phyloP scores from a whole-genome alignment of 2,329 filamentous ascomycete species.

The Blastomyces silverae region DNA sequence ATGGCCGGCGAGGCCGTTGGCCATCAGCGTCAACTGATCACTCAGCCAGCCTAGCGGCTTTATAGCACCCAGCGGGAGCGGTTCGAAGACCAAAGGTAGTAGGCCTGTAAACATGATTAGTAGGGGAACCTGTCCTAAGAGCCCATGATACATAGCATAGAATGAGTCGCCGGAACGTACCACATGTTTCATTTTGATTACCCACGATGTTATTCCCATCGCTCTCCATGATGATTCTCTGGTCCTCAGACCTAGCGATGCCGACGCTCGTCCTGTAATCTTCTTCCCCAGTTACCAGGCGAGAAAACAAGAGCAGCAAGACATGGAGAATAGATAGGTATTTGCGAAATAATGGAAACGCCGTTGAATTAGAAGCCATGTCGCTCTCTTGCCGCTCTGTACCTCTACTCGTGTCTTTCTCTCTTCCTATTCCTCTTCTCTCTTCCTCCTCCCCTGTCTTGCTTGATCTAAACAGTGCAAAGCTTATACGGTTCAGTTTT shows the following conservation, averaged over 20 bases:
- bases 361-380: background rate
- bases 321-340: background rate
- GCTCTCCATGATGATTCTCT: background rate
- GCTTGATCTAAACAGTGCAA: background rate
- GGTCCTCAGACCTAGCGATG: background rate
- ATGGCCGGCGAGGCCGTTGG: conserved; percentile 49
- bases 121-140: background rate
- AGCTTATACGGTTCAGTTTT: background rate
- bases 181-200: background rate
- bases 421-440: background rate
- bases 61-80: conserved; percentile 46
- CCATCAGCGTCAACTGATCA: conserved; percentile 46
- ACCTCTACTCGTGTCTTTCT: background rate
- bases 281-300: conserved; percentile 6
- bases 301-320: conserved; percentile 6
- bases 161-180: background rate
- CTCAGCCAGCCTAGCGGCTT: conserved; percentile 48
- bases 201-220: background rate
- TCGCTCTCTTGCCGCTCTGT: background rate
- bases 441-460: background rate
- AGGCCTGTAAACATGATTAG: conserved; percentile 5
- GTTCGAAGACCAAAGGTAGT: conserved; percentile 15
- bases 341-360: background rate
- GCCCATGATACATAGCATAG: background rate
- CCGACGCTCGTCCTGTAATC: background rate